A percentile compares a stretch with the other conserved stretches of the same genome.
These are phyloP conservation scores for Lineolata rhizophorae DNA, from an alignment of 495 filamentous ascomycete species.

Conservation along the genomic window DNA sequence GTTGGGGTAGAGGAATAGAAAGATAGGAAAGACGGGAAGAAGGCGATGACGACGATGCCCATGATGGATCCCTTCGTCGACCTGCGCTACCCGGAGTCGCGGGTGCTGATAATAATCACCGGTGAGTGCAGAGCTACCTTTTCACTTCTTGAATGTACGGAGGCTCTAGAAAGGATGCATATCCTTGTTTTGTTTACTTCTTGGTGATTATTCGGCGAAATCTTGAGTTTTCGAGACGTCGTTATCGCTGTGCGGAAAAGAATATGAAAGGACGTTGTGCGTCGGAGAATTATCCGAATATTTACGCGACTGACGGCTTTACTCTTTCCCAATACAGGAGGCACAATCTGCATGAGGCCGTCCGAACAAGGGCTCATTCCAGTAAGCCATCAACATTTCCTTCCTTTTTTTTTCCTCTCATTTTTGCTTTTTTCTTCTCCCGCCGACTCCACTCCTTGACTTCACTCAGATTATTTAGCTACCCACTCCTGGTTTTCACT, in stretches of 20 bases:
- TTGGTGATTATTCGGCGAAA: neutral
- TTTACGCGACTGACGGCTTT: neutral
- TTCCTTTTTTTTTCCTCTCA: neutral
- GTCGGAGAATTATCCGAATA: too few relatives aligned
- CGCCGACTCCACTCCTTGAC: neutral
- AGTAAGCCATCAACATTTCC: conserved; percentile 12
- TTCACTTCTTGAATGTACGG: neutral
- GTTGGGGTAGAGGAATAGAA: too few relatives aligned
- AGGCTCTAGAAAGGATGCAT: too few relatives aligned
- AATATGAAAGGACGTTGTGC: too few relatives aligned
- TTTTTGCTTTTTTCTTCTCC: neutral
- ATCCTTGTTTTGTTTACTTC: too few relatives aligned
- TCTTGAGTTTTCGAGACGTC: too few relatives aligned
- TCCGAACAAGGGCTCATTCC: conserved; percentile 24
- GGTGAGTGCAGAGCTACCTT: neutral
- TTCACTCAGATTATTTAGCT: neutral
- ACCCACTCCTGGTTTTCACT: too few relatives aligned
- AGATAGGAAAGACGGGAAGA: too few relatives aligned
- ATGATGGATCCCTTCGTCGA: too few relatives aligned
- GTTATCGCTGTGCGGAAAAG: too few relatives aligned
- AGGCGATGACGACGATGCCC: too few relatives aligned
- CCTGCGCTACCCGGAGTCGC: conserved; percentile 1
- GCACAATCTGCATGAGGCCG: conserved; percentile 86
- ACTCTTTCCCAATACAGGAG: conserved; percentile 23
- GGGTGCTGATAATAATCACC: conserved; percentile 1